A percentile compares a stretch with the other conserved stretches of the same genome.
phyloP scores from a whole-genome alignment of 2,329 filamentous ascomycete genomes.

The Lecanicillium sp. region DNA sequence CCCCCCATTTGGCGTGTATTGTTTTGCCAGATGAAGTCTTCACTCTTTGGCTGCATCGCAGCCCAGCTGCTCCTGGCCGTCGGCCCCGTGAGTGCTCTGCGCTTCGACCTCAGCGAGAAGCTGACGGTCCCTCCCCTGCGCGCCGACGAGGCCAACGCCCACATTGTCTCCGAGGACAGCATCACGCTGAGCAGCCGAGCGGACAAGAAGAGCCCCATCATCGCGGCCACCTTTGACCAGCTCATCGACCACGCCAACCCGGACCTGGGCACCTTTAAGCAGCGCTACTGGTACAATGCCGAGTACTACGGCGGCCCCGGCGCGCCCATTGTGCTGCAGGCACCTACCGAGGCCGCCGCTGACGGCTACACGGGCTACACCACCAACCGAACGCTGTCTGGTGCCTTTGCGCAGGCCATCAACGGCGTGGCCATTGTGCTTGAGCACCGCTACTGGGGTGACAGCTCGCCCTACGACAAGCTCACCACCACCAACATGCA shows the following conservation, averaged over 20 bases:
- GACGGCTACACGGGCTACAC: constrained; percentile 53
- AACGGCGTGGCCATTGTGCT: constrained; percentile 67
- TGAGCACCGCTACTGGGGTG: constrained; percentile 79
- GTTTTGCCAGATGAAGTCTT: constrained; percentile 3
- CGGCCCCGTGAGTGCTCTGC: neutral
- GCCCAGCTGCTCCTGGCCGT: constrained; percentile 4
- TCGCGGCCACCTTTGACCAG: constrained; percentile 36
- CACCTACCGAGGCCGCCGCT: constrained; percentile 56
- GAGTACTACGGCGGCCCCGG: constrained; percentile 66
- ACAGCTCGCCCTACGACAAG: constrained; percentile 57
- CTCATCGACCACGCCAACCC: constrained; percentile 51
- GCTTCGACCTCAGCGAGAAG: neutral
- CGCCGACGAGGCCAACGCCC: neutral
- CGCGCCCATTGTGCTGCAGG: constrained; percentile 66
- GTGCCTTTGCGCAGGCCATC: constrained; percentile 57
- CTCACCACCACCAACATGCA: constrained; percentile 60
- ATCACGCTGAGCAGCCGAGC: constrained; percentile 5
- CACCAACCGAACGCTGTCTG: constrained; percentile 63
- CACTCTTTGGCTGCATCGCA: constrained; percentile 1
- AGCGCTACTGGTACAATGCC: constrained; percentile 76
- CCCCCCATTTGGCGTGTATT: neutral
- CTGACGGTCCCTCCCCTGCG: neutral
- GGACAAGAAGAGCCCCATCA: constrained; percentile 4
- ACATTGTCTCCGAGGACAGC: neutral
- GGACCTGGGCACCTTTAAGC: constrained; percentile 51